These are phyloP conservation scores for Prunus mume DNA, from an alignment of 306 rosid species.

Conservation along the genomic window DNA sequence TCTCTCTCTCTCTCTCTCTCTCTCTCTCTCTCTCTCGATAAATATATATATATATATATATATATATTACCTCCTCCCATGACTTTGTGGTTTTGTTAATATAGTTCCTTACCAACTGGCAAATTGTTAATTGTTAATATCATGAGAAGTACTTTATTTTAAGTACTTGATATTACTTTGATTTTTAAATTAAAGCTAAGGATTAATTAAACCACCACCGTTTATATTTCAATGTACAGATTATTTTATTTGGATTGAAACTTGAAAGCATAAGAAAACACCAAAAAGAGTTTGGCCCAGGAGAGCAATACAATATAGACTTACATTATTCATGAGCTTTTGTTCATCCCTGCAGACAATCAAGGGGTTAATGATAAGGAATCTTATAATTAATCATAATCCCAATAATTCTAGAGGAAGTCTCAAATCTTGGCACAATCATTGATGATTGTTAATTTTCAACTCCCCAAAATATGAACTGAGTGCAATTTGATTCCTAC, in stretches of 20 bases:
- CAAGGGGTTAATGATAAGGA: conserved; percentile 14
- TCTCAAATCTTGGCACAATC: conserved; percentile 18
- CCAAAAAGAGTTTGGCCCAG: conserved; percentile 1
- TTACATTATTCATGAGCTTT: background rate
- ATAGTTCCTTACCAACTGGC: background rate
- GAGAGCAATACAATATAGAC: background rate
- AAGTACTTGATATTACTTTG: background rate
- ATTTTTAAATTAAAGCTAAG: background rate
- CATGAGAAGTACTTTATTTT: background rate
- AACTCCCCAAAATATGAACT: conserved; percentile 8
- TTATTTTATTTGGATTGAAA: background rate
- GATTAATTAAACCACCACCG: background rate
- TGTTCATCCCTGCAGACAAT: conserved; percentile 1
- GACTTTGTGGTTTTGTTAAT: background rate
- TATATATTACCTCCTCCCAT: background rate
- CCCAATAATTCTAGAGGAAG: conserved; percentile 9
- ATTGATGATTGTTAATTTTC: conserved; percentile 15
- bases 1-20: too few relatives aligned
- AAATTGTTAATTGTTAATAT: background rate
- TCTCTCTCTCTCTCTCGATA: too few relatives aligned
- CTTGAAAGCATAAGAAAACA: background rate
- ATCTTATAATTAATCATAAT: conserved; percentile 1
- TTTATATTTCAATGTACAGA: background rate
- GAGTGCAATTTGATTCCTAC: conserved; percentile 3
- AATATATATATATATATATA: too few relatives aligned